These are phyloP conservation scores for Eremochloa ophiuroides DNA, from an alignment of 176 grass and related monocot genomes.

Conservation along the genomic window DNA sequence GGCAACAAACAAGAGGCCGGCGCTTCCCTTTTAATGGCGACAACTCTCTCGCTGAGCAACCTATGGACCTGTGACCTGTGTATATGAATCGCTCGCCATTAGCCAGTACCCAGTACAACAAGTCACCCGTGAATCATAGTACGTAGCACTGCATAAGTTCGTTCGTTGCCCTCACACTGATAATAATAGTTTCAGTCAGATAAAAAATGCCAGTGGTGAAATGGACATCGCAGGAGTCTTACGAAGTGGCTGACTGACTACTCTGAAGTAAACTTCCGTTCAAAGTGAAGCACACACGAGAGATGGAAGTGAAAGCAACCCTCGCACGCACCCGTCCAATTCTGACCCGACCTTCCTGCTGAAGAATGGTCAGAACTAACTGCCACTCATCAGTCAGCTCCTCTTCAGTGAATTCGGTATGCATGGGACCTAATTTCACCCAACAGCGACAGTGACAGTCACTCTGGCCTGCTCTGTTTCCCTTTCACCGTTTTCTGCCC, in stretches of 20 bases:
- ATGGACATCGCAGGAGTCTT: too few relatives aligned
- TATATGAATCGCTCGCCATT: not conserved
- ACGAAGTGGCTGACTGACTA: not conserved
- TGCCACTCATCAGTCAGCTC: not conserved
- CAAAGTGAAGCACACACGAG: conserved; percentile 25
- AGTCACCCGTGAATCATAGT: not conserved
- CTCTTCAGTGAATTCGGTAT: conserved; percentile 15
- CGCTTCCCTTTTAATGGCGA: conserved; percentile 26
- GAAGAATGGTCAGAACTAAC: not conserved
- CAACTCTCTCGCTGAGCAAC: not conserved
- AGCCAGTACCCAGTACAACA: not conserved
- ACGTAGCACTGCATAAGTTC: too few relatives aligned
- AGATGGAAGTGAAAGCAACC: conserved; percentile 14
- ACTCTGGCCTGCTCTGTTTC: too few relatives aligned
- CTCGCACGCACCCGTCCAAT: not conserved
- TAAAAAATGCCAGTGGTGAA: too few relatives aligned
- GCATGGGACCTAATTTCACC: conserved; percentile 30
- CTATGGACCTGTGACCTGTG: conserved; percentile 17
- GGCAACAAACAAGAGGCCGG: not conserved
- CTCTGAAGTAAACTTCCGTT: conserved; percentile 24
- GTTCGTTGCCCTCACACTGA: not conserved
- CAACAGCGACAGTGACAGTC: conserved; percentile 18
- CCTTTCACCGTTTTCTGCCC: not conserved
- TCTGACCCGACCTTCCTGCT: not conserved
- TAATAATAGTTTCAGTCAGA: too few relatives aligned